Base-by-base conservation (phyloP, 2,329 filamentous ascomycete species). In the Tricladium varicosporioides region DNA sequence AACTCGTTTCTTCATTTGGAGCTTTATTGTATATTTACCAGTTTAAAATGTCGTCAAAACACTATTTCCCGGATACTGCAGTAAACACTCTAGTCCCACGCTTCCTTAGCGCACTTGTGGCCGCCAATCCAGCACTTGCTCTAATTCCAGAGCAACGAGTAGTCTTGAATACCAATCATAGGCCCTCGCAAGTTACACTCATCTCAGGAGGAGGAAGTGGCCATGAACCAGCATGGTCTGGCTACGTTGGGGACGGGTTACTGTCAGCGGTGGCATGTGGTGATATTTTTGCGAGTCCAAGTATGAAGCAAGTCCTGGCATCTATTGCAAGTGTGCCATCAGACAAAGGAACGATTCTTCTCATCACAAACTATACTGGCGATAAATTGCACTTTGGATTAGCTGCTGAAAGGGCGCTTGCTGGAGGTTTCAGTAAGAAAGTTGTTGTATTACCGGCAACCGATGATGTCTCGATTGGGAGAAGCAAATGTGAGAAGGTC, bases 381-480 rank as follows among this genome's bases (percentile, higher is more conserved):
- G 74, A 76, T 62, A 75, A 75, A 15, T 60, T 76, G 58, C 74
- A 76, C 64, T 74, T 75, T 45, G 73, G 74, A 1, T 59, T 76
- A 42, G 75, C 74, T 1, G 73, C 75, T 31, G 74, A 74, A 44
- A 57, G 63, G 33, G 64, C 65, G 5, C 36, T 65, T 19, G 63
- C 64, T 19, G 53, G 82, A 83, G 62, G 83, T 79, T 70, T 83
- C 79, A 40, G 77, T 5, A 56, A 58, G 22, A 64, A 61, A 40
- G 57, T 58, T 53, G 57, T 77, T 48, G 81, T 85, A 69, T 78
- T 85, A 57, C 80, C 85, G 59, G 85, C 83, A 58, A 83, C 82
- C 42, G 85, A 87, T 61, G 85, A 87, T 65, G 85, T 88, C 7
- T 84, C 82, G 0, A 82, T 87, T 19, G 84, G 83, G 9, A 77